phyloP scores from a whole-genome alignment of 495 filamentous ascomycete species.

The Penicillium pulvis region DNA sequence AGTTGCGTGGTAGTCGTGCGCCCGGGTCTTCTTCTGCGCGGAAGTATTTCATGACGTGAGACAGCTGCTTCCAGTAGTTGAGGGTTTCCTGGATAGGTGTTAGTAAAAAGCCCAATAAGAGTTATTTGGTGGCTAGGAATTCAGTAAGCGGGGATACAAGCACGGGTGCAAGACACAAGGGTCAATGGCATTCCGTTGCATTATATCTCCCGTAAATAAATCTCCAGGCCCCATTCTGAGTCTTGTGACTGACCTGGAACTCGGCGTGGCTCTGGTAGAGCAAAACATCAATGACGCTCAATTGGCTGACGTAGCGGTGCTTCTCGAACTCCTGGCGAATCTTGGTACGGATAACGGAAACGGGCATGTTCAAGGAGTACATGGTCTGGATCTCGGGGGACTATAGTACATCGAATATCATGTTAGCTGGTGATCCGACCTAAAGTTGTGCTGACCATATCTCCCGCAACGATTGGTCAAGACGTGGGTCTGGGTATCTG shows the following conservation, averaged over 20 bases:
- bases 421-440: slow-evolving; percentile 17
- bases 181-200: background rate
- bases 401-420: slow-evolving; percentile 48
- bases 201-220: background rate
- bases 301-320: slow-evolving; percentile 88
- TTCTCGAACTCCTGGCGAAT: slow-evolving; percentile 97
- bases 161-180: background rate
- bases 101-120: slow-evolving; percentile 1
- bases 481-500: slow-evolving; percentile 10
- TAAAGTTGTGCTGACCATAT: slow-evolving; percentile 5
- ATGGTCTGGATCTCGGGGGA: slow-evolving; percentile 94
- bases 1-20: slow-evolving; percentile 77
- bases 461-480: slow-evolving; percentile 7
- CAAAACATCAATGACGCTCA: slow-evolving; percentile 84
- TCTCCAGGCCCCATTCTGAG: background rate
- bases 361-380: slow-evolving; percentile 88
- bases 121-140: background rate
- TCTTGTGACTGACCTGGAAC: slow-evolving; percentile 66
- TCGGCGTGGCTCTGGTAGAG: slow-evolving; percentile 85
- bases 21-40: slow-evolving; percentile 81
- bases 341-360: slow-evolving; percentile 87
- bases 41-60: slow-evolving; percentile 97
- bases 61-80: slow-evolving; percentile 98
- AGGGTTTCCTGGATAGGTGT: slow-evolving; percentile 74
- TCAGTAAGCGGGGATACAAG: background rate